These are phyloP conservation scores for Dorcoceras hygrometricum DNA, from an alignment of 257 asterid genomes.

Conservation along the genomic window DNA sequence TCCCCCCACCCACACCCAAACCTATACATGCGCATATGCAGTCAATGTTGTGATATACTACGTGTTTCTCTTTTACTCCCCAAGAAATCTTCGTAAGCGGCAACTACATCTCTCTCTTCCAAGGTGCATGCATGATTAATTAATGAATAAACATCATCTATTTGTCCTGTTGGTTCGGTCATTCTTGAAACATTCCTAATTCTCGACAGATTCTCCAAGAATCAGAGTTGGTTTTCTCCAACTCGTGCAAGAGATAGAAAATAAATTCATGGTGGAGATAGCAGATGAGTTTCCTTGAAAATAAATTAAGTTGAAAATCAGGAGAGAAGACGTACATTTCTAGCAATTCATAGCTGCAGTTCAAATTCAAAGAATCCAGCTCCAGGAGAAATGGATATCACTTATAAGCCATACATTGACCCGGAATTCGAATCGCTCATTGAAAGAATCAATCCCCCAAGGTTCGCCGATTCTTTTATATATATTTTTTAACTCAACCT, in stretches of 20 bases:
- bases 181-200: neutral
- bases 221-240: slow-evolving; percentile 19
- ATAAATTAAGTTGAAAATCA: slow-evolving; percentile 23
- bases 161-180: slow-evolving; percentile 3
- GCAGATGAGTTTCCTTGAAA: slow-evolving; percentile 23
- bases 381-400: slow-evolving; percentile 48
- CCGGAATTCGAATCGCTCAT: slow-evolving; percentile 56
- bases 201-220: slow-evolving; percentile 15
- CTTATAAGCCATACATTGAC: slow-evolving; percentile 61
- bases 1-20: neutral
- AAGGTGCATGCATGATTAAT: neutral
- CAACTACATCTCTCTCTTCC: neutral
- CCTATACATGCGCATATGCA: neutral
- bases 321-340: slow-evolving; percentile 7
- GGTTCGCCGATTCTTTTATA: slow-evolving; percentile 35
- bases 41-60: neutral
- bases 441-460: slow-evolving; percentile 83
- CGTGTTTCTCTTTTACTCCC: too few species aligned
- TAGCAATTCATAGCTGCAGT: slow-evolving; percentile 25
- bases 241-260: slow-evolving; percentile 27
- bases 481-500: neutral
- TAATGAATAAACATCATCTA: neutral
- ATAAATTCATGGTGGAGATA: slow-evolving; percentile 4
- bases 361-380: neutral
- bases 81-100: neutral